Percentiles rank a stretch among this genome's conserved stretches.
Evolutionary conservation across 192 early-diverging fungal genomes (phyloP).

Genomic region (Cetraspora pellucida): DNA sequence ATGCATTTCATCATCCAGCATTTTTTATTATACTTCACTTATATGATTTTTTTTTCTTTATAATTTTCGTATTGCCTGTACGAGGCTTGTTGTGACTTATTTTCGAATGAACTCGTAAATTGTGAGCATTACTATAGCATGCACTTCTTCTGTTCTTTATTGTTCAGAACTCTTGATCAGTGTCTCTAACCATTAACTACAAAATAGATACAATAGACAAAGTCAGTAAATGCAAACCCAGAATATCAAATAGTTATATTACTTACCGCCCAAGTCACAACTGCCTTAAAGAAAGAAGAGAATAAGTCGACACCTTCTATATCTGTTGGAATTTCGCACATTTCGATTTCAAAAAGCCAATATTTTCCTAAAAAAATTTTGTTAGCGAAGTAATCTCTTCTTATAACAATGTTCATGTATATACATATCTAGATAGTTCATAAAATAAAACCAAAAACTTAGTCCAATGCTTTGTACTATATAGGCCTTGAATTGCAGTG

Average conservation of each 20-base stretch:
- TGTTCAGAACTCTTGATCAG: conserved; percentile 25
- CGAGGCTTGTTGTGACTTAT: conserved; percentile 27
- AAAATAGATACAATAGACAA: conserved; percentile 11
- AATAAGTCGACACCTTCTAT: conserved; percentile 16
- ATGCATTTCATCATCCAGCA: not conserved
- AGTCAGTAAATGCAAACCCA: conserved; percentile 29
- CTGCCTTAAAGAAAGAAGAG: conserved; percentile 12
- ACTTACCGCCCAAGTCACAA: conserved; percentile 26
- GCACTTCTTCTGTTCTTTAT: conserved; percentile 27
- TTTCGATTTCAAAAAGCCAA: conserved; percentile 28
- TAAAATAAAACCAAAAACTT: conserved; percentile 28
- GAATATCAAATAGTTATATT: conserved; percentile 28
- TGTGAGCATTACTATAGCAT: conserved; percentile 22
- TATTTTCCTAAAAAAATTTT: conserved; percentile 24
- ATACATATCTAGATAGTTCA: conserved; percentile 34
- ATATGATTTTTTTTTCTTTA: conserved; percentile 28
- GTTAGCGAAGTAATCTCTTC: not conserved
- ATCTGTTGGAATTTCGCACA: conserved; percentile 25
- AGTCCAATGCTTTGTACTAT: conserved; percentile 28
- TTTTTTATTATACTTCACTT: conserved; percentile 14
- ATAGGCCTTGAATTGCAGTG: not conserved
- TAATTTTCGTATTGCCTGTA: conserved; percentile 25
- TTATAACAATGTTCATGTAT: not conserved
- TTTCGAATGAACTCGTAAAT: conserved; percentile 30
- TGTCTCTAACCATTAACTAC: conserved; percentile 27